These are phyloP conservation scores for Ogataea ganodermae DNA, from an alignment of 805 yeast species.

Conservation along the genomic window DNA sequence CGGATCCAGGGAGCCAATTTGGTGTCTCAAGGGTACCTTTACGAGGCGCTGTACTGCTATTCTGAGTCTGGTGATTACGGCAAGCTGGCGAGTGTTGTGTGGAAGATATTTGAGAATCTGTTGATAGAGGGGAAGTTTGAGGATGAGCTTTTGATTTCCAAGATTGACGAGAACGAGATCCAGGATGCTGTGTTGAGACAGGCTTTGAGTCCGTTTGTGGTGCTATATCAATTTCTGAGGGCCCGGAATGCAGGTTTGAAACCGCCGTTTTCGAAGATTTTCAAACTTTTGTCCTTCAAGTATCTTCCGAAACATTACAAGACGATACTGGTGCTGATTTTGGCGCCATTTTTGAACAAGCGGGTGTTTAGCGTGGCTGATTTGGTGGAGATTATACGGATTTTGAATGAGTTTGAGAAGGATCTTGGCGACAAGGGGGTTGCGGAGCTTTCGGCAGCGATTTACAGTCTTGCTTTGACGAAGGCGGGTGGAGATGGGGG, in stretches of 20 bases:
- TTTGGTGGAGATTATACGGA: constrained; percentile 27
- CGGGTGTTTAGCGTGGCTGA: constrained; percentile 23
- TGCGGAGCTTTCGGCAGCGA: constrained; percentile 11
- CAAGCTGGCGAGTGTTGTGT: constrained; percentile 49
- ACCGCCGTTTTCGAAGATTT: constrained; percentile 31
- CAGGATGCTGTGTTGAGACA: constrained; percentile 61
- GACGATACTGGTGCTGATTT: constrained; percentile 51
- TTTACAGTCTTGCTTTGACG: constrained; percentile 25
- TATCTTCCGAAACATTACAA: constrained; percentile 55
- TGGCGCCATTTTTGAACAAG: constrained; percentile 38
- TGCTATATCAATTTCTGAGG: constrained; percentile 51
- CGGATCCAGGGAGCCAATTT: constrained; percentile 49
- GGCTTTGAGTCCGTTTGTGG: constrained; percentile 70
- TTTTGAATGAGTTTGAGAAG: constrained; percentile 25
- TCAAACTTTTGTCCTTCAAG: constrained; percentile 47
- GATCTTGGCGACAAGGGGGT: constrained; percentile 9
- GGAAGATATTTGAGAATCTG: constrained; percentile 67
- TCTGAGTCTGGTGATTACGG: constrained; percentile 62
- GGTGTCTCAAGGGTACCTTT: constrained; percentile 35
- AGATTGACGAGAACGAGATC: constrained; percentile 27
- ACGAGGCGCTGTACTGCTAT: constrained; percentile 65
- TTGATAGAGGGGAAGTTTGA: constrained; percentile 52
- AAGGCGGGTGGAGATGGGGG: neutral
- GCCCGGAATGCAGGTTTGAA: constrained; percentile 30
- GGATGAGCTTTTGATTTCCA: constrained; percentile 45